Base-by-base conservation (phyloP, 257 asterid genomes). In the Solanum corneliomulleri region DNA sequence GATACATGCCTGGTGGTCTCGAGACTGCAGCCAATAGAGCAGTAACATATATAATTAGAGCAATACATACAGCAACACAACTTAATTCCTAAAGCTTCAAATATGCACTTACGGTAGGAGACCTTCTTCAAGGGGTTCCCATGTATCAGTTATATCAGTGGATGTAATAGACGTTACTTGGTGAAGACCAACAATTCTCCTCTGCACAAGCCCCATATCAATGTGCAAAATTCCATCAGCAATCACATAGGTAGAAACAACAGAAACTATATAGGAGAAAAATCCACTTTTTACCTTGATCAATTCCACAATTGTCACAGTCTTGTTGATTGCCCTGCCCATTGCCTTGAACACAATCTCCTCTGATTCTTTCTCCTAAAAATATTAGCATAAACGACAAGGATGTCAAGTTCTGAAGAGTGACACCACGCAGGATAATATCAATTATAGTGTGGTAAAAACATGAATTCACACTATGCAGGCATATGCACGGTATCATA, bases 111-210 rank as follows among this genome's bases (percentile, higher is more conserved):
- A 97, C 98, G 87, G 96, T 78, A 95, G 99, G 87, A 97, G 98
- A 88, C 98, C 99, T 92, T 97, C 99, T 92, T 97, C 99, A 42
- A 97, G 91, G 78, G 99, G 99, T 91, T 97, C 99, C 98, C 98
- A 97, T 56, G 97, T 97, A 91, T 97, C 99, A 47, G 95, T 97
- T 83, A 97, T 94, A 88, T 97, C 98, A 31, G 94, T 94, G 92
- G 99, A 97, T 68, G 95, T 93, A 86, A 97, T 95, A 45, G 94
- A 87, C 10, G 98, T 94, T 66, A 93, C 89, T 91, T 97, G 99
- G 93, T 95, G 98, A 91, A 97, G 98, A 86, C 98, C 99, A 88
- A 94, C 98, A 91, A 97, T 95, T 90, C 99, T 94, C 93, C 99
- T 92, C 99, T 95, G 92, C 77, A 86, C 42, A 64, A 66, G 21